Conservation (phyloP, 139 green algal genomes). For the Desmodesmus armatus region DNA sequence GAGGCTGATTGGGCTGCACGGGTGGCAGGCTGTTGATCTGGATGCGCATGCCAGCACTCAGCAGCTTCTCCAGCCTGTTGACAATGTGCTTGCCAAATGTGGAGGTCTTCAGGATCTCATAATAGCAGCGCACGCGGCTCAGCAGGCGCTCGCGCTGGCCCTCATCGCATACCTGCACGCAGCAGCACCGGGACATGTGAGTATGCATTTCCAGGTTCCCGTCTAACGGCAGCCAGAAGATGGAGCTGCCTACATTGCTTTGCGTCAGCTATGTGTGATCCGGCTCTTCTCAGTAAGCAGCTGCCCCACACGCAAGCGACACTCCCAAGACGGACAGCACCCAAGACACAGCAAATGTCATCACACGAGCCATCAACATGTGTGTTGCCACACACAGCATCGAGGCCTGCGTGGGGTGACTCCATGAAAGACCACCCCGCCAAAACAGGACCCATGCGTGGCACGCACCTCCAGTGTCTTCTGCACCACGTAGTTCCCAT, state of each 20-base stretch:
- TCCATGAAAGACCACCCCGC: too few species aligned
- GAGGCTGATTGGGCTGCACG: slow-evolving; percentile 7
- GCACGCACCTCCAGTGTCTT: slow-evolving; percentile 63
- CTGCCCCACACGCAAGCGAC: too few species aligned
- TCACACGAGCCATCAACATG: too few species aligned
- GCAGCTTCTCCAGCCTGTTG: slow-evolving; percentile 87
- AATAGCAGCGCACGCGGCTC: slow-evolving; percentile 71
- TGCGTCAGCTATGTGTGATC: too few species aligned
- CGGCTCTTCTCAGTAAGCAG: too few species aligned
- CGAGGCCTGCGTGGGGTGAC: too few species aligned
- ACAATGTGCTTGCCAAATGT: slow-evolving; percentile 98
- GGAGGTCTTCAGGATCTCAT: slow-evolving; percentile 84
- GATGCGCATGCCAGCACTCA: slow-evolving; percentile 59
- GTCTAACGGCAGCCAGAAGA: too few species aligned
- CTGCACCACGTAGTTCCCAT: slow-evolving; percentile 95
- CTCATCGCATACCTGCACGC: slow-evolving; percentile 78
- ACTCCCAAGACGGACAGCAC: neutral
- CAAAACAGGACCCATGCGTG: too few species aligned
- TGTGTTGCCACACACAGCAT: too few species aligned
- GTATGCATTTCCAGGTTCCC: too few species aligned
- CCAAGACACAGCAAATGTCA: slow-evolving; percentile 28
- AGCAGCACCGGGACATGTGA: neutral
- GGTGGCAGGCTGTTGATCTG: slow-evolving; percentile 36
- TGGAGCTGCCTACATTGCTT: too few species aligned
- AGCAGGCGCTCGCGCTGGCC: slow-evolving; percentile 81